These are phyloP conservation scores for Smallanthus sonchifolius DNA, from an alignment of 129 eudicot genomes.

Conservation along the genomic window DNA sequence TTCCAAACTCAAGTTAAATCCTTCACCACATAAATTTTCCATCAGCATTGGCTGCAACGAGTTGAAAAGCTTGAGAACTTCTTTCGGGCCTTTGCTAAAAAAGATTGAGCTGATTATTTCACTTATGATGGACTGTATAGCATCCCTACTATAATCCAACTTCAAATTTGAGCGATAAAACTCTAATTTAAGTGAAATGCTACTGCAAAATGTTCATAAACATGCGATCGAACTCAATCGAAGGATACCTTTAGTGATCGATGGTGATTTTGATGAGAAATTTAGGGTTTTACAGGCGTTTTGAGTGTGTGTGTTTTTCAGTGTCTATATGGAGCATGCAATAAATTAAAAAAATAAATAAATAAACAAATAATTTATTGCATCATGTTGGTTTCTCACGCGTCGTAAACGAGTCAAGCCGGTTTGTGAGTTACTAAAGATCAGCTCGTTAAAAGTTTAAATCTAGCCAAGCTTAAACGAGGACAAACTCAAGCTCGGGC, in stretches of 20 bases:
- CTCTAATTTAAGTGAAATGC: constrained; percentile 25
- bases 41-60: constrained; percentile 73
- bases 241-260: constrained; percentile 17
- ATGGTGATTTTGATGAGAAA: constrained; percentile 13
- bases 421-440: too few relatives aligned
- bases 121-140: constrained; percentile 44
- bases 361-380: too few relatives aligned
- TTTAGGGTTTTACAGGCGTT: constrained; percentile 5
- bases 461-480: too few relatives aligned
- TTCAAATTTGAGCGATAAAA: constrained; percentile 6
- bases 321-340: too few relatives aligned
- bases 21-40: constrained; percentile 66
- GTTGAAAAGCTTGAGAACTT: constrained; percentile 62
- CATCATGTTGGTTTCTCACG: too few relatives aligned
- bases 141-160: constrained; percentile 61
- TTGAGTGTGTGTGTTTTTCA: not conserved
- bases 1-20: constrained; percentile 68
- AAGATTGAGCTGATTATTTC: constrained; percentile 74
- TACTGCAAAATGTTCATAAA: constrained; percentile 9
- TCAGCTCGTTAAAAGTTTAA: too few relatives aligned
- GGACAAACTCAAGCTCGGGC: too few relatives aligned
- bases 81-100: constrained; percentile 75
- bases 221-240: not conserved
- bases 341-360: too few relatives aligned
- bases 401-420: too few relatives aligned